These are phyloP conservation scores for Mycena crocata DNA, from an alignment of 768 basidiomycete species.

Conservation along the genomic window DNA sequence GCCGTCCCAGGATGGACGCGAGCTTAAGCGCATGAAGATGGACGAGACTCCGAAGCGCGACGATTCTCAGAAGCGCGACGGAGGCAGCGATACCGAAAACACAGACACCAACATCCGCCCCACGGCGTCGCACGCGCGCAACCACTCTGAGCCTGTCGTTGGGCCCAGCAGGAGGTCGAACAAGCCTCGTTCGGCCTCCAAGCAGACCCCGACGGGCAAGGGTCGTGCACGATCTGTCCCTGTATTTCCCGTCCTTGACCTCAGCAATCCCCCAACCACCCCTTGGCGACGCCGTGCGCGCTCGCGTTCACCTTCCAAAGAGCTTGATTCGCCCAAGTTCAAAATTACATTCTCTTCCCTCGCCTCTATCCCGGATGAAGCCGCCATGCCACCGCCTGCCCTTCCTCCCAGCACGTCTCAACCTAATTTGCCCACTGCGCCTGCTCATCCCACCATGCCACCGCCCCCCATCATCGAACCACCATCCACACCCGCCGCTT, in stretches of 20 bases:
- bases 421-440: no score
- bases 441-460: background rate
- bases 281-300: conserved; percentile 51
- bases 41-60: conserved; percentile 20
- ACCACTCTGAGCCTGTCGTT: conserved; percentile 48
- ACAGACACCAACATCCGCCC: conserved; percentile 25
- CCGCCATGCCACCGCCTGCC: conserved; percentile 25
- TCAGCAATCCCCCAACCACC: conserved; percentile 55
- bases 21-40: conserved; percentile 26
- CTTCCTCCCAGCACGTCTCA: background rate
- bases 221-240: conserved; percentile 59
- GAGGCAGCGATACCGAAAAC: conserved; percentile 31
- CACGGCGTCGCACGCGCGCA: conserved; percentile 45
- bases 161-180: conserved; percentile 34
- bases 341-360: conserved; percentile 40
- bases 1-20: conserved; percentile 17
- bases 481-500: conserved; percentile 39
- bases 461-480: conserved; percentile 26
- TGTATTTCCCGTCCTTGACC: conserved; percentile 54
- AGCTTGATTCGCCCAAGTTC: conserved; percentile 44
- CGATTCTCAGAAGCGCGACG: background rate
- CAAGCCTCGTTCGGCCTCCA: conserved; percentile 41
- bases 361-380: conserved; percentile 45
- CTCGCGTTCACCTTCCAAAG: conserved; percentile 59
- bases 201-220: conserved; percentile 39